Conservation (phyloP, 2,329 filamentous ascomycete genomes). For the Calonectria hawksworthii region DNA sequence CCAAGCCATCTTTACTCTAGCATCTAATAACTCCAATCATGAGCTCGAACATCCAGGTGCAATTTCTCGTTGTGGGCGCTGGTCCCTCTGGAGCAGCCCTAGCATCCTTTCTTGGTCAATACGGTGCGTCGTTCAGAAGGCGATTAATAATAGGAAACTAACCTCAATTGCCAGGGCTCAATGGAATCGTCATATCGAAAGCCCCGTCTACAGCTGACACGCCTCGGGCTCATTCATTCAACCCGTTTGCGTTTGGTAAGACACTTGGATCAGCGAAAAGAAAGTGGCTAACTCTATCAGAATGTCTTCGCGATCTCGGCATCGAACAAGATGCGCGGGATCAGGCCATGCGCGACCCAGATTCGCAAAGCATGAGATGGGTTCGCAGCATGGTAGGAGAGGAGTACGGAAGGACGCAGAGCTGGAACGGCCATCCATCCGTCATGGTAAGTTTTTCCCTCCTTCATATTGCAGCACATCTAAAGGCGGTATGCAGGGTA, state of each 20-base stretch:
- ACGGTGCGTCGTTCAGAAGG: conserved; percentile 53
- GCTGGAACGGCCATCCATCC: background rate
- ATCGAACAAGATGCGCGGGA: conserved; percentile 58
- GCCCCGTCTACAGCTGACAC: conserved; percentile 66
- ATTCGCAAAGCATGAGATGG: conserved; percentile 68
- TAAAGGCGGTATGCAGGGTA: conserved; percentile 50
- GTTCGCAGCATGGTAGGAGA: conserved; percentile 65
- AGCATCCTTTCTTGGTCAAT: conserved; percentile 65
- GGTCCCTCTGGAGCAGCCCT: conserved; percentile 69
- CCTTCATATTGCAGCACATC: conserved; percentile 60
- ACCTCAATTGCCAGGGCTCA: conserved; percentile 53
- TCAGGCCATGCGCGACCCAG: conserved; percentile 55
- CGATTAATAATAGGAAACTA: background rate
- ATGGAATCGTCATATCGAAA: conserved; percentile 66
- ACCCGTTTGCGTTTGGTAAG: conserved; percentile 49
- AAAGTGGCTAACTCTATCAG: conserved; percentile 43
- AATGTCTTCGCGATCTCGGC: conserved; percentile 67
- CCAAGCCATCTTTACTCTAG: background rate
- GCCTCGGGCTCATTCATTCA: conserved; percentile 64
- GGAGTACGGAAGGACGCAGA: conserved; percentile 57
- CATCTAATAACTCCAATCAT: background rate
- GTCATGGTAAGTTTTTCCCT: conserved; percentile 23
- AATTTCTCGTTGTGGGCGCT: conserved; percentile 62
- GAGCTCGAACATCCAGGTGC: background rate
- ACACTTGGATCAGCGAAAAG: conserved; percentile 46